Evolutionary conservation across 1,284 basidiomycete genomes (phyloP).

Genomic region (Porogramme epimiltina): DNA sequence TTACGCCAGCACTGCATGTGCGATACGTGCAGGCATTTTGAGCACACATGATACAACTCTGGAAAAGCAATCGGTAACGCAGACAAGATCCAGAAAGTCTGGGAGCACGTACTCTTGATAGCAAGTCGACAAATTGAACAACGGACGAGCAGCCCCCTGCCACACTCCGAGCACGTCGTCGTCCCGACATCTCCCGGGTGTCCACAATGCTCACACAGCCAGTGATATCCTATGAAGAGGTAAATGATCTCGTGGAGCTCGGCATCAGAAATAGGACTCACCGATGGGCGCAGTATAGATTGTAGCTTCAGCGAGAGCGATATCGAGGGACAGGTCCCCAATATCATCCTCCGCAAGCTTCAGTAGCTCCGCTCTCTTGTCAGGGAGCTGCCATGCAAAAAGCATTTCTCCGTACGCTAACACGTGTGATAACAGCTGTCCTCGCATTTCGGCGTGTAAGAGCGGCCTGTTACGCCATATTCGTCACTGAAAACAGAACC

Average conservation of each 20-base stretch:
- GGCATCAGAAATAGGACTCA: conserved; percentile 1
- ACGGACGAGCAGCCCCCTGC: conserved; percentile 44
- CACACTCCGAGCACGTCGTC: conserved; percentile 51
- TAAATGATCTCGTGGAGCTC: not conserved
- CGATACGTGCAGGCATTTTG: conserved; percentile 29
- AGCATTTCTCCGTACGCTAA: conserved; percentile 75
- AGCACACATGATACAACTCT: conserved; percentile 31
- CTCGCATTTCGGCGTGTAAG: conserved; percentile 22
- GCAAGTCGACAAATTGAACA: conserved; percentile 81
- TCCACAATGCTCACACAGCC: conserved; percentile 33
- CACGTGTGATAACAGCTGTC: conserved; percentile 61
- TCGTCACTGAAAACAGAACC: not conserved
- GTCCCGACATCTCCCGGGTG: conserved; percentile 16
- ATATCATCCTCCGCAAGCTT: conserved; percentile 52
- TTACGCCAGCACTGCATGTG: conserved; percentile 30
- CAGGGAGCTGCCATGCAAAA: conserved; percentile 67
- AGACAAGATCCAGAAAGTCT: not conserved
- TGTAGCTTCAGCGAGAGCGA: conserved; percentile 32
- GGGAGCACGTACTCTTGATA: conserved; percentile 63
- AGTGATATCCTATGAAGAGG: conserved; percentile 31
- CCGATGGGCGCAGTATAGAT: conserved; percentile 35
- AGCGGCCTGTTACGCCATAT: conserved; percentile 5
- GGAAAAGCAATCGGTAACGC: not conserved
- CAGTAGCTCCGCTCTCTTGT: conserved; percentile 70
- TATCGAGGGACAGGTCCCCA: conserved; percentile 25